A percentile compares a stretch with the other conserved stretches of the same genome.
Conservation (phyloP, 2,329 filamentous ascomycete genomes). For the Pseudogymnoascus sp. region DNA sequence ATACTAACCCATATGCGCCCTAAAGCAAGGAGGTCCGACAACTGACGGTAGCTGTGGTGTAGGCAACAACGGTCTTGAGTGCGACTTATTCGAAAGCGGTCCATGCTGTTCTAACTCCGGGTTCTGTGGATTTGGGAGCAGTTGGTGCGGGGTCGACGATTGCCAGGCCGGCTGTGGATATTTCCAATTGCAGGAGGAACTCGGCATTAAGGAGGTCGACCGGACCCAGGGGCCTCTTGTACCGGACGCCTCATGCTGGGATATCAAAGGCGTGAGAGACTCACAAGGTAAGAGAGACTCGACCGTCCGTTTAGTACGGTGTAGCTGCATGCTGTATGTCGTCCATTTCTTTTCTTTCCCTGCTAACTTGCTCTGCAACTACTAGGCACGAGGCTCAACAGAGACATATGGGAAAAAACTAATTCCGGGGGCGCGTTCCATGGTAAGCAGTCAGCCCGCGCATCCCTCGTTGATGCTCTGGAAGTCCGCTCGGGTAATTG, state of each 20-base stretch:
- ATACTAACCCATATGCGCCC: neutral
- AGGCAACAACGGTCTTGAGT: neutral
- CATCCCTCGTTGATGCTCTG: neutral
- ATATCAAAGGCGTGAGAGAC: neutral
- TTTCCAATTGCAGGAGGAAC: neutral
- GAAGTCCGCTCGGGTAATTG: neutral
- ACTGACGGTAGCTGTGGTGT: neutral
- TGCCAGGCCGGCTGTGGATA: neutral
- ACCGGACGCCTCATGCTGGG: neutral
- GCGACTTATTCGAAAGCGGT: neutral
- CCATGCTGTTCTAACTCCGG: neutral
- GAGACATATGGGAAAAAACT: neutral
- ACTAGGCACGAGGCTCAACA: neutral
- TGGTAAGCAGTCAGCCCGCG: neutral
- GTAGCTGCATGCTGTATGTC: neutral
- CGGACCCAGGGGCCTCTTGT: neutral
- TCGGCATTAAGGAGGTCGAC: neutral
- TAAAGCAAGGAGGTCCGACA: neutral
- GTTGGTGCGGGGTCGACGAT: neutral
- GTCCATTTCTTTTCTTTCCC: neutral
- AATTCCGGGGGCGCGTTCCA: neutral
- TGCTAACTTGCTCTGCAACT: neutral
- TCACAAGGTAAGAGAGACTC: neutral
- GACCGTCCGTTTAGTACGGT: neutral
- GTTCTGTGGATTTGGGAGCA: neutral